A percentile compares a stretch with the other conserved stretches of the same genome.
Evolutionary conservation across 2,329 filamentous ascomycete genomes (phyloP).

Genomic region (Colletotrichum aenigma): DNA sequence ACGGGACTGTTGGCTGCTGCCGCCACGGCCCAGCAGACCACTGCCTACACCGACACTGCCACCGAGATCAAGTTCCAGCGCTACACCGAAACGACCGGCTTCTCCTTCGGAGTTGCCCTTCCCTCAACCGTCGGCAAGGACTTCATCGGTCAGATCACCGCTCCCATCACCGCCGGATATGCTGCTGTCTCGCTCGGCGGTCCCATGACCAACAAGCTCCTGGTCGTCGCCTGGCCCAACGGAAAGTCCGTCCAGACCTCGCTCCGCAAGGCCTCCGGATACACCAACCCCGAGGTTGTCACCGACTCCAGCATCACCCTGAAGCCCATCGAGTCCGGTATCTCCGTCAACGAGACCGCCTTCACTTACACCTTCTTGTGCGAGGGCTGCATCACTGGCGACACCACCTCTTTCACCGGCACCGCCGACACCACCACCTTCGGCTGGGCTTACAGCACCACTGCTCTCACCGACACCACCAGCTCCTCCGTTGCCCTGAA

Average conservation of each 20-base stretch:
- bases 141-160: constrained; percentile 21
- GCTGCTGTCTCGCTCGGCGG: constrained; percentile 37
- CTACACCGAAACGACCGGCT: constrained; percentile 7
- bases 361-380: constrained; percentile 55
- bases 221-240: constrained; percentile 50
- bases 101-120: constrained; percentile 13
- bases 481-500: constrained; percentile 21
- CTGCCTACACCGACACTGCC: constrained; percentile 1
- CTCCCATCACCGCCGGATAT: constrained; percentile 12
- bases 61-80: constrained; percentile 16
- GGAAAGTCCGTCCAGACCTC: constrained; percentile 35
- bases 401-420: constrained; percentile 26
- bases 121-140: constrained; percentile 11
- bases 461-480: constrained; percentile 20
- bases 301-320: constrained; percentile 37
- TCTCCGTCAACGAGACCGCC: constrained; percentile 50
- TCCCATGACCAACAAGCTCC: constrained; percentile 46
- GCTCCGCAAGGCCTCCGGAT: constrained; percentile 31
- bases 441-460: constrained; percentile 19
- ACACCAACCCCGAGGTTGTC: constrained; percentile 44
- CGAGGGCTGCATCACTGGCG: constrained; percentile 37
- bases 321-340: constrained; percentile 48
- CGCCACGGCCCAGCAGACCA: constrained; percentile 17
- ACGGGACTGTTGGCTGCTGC: constrained; percentile 9
- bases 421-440: constrained; percentile 10